Evolutionary conservation across 345 rosid genomes (phyloP), one percentile per base, ranked within the genome.

Genomic region (Stellera chamaejasme): DNA sequence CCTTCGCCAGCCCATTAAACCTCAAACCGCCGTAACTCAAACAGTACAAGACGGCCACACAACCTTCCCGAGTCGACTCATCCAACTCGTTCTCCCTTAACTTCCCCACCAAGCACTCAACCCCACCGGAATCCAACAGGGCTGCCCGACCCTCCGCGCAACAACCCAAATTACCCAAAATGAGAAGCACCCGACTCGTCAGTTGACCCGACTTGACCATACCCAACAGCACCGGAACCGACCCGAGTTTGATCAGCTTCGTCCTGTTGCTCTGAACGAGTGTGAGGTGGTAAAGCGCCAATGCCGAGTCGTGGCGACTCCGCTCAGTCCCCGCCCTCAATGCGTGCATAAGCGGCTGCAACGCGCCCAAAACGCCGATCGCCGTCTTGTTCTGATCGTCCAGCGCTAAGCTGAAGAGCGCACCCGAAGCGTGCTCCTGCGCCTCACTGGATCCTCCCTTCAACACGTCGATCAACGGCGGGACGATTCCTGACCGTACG

Each of bases 401-500:
- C 0, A 89, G 69, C 10, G 97, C 84, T 55, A 93, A 64, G 63
- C 97, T 89, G 63, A 88, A 93, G 10, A 89, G 65, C 1, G 84
- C 89, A 50, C 89, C 96, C 27, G 75, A 70, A 27, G 91, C 96
- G 59, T 93, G 96, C 28, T 93, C 96, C 54, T 80, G 84, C 3
- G 88, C 91, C 62, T 93, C 94, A 0, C 70, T 60, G 2, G 79
- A 81, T 14, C 96, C 97, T 41, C 77, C 70, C 67, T 79, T 93
- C 42, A 93, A 56, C 16, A 82, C 91, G 44, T 84, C 84, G 28
- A 93, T 71, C 44, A 93, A 53, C 3, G 59, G 67, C 0, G 94
- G 99, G 23, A 87, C 81, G 60, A 89, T 65, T 56, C 99, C 99
- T 41, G 89, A 82, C 62, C 99, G 82, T 48, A 89, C 81, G 67